Evolutionary conservation across 495 filamentous ascomycete genomes (phyloP).

Genomic region (Trichoderma reesei): DNA sequence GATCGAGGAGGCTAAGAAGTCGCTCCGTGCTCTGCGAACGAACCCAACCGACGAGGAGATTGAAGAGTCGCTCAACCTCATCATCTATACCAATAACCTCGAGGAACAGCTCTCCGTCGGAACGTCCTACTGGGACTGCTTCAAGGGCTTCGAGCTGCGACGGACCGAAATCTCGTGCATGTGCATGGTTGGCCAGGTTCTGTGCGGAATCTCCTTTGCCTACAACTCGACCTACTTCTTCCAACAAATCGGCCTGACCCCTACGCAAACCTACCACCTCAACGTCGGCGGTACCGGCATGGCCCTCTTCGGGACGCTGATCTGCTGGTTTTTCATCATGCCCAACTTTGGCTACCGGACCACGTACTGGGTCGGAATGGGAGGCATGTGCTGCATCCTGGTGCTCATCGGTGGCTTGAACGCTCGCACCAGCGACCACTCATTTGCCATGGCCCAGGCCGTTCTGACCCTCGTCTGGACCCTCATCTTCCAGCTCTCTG

Average conservation of each 20-base stretch:
- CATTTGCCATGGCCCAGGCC: constrained; percentile 22
- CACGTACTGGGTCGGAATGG: constrained; percentile 38
- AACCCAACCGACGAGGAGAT: constrained; percentile 42
- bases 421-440: constrained; percentile 16
- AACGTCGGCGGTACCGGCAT: constrained; percentile 32
- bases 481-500: constrained; percentile 43
- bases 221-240: constrained; percentile 59
- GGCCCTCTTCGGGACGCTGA: constrained; percentile 41
- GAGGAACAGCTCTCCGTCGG: constrained; percentile 49
- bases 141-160: constrained; percentile 52
- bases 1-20: constrained; percentile 43
- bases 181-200: constrained; percentile 41
- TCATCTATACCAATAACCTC: constrained; percentile 57
- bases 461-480: constrained; percentile 43
- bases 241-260: constrained; percentile 51
- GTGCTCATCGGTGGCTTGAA: constrained; percentile 29
- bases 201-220: constrained; percentile 38
- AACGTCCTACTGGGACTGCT: constrained; percentile 54
- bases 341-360: constrained; percentile 36
- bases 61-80: constrained; percentile 61
- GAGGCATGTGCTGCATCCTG: constrained; percentile 26
- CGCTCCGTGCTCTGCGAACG: constrained; percentile 47
- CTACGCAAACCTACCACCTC: constrained; percentile 43
- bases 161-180: constrained; percentile 51
- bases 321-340: constrained; percentile 42